Conservation (phyloP, 495 filamentous ascomycete genomes). For the Lasiosphaeria miniovina region DNA sequence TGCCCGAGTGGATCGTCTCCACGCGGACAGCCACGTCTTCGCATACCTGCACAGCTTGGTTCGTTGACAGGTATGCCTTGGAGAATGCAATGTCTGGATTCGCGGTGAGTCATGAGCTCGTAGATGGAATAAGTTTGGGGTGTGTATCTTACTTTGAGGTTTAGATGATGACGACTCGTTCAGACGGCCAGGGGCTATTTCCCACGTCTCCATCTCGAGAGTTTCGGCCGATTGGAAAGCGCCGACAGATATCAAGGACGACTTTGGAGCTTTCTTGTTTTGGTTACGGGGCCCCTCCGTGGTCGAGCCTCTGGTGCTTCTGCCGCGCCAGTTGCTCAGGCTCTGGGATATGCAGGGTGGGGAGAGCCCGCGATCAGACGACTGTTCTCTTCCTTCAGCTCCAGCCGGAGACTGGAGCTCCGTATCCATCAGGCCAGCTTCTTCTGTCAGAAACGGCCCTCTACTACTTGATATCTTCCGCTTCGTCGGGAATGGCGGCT, state of each 20-base stretch:
- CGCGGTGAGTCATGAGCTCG: not conserved
- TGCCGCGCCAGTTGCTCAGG: no score
- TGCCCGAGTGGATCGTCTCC: conserved; percentile 30
- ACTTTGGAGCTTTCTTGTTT: not conserved
- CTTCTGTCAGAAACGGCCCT: no score
- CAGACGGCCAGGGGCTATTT: conserved; percentile 25
- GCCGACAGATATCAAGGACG: conserved; percentile 17
- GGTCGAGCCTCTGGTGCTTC: no score
- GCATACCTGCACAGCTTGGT: conserved; percentile 25
- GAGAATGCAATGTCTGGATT: conserved; percentile 34
- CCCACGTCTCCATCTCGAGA: conserved; percentile 34
- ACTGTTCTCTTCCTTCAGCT: no score
- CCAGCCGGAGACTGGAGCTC: no score
- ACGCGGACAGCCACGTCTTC: conserved; percentile 35
- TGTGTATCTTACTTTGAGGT: conserved; percentile 24
- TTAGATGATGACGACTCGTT: conserved; percentile 7
- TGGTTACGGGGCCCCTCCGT: not conserved
- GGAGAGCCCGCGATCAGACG: no score
- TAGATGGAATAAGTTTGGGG: not conserved
- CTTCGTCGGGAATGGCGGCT: not conserved
- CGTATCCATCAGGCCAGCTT: no score
- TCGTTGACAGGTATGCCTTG: conserved; percentile 34
- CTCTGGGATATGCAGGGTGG: no score
- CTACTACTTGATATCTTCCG: no score
- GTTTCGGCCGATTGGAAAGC: conserved; percentile 14